Evolutionary conservation across 805 yeast species (phyloP).

Genomic region (Kodamaea neixiangensis): DNA sequence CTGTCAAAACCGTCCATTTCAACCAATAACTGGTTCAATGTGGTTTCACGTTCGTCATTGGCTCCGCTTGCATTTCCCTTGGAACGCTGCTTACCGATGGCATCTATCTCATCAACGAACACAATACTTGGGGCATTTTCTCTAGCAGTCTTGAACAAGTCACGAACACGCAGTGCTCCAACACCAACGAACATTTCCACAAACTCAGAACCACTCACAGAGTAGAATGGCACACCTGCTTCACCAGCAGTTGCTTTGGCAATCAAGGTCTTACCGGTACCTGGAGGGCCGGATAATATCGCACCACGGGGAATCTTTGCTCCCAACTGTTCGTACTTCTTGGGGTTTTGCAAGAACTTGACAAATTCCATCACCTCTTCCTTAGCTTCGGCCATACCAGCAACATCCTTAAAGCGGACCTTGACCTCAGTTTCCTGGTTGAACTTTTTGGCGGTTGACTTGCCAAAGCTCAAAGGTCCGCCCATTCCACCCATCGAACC

Average conservation of each 20-base stretch:
- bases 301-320: constrained; percentile 99
- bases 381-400: constrained; percentile 96
- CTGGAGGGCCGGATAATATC: constrained; percentile 96
- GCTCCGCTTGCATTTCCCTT: constrained; percentile 77
- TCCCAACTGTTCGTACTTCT: constrained; percentile 87
- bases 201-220: constrained; percentile 96
- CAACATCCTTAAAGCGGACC: constrained; percentile 89
- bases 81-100: constrained; percentile 92
- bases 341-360: constrained; percentile 85
- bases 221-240: constrained; percentile 95
- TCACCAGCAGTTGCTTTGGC: constrained; percentile 99
- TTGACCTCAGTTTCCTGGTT: constrained; percentile 90
- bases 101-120: constrained; percentile 98
- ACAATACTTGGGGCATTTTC: constrained; percentile 93
- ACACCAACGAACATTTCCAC: constrained; percentile 99
- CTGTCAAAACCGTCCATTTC: constrained; percentile 98
- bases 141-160: constrained; percentile 87
- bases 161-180: constrained; percentile 98
- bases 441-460: constrained; percentile 86
- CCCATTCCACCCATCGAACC: constrained; percentile 74
- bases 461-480: constrained; percentile 82
- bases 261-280: constrained; percentile 95
- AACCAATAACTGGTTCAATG: constrained; percentile 90
- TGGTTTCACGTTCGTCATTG: constrained; percentile 95
- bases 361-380: constrained; percentile 98